Percentiles rank a stretch among this genome's conserved stretches.
phyloP scores from a whole-genome alignment of 2,329 filamentous ascomycete genomes.

The Helicocarpus griseus region DNA sequence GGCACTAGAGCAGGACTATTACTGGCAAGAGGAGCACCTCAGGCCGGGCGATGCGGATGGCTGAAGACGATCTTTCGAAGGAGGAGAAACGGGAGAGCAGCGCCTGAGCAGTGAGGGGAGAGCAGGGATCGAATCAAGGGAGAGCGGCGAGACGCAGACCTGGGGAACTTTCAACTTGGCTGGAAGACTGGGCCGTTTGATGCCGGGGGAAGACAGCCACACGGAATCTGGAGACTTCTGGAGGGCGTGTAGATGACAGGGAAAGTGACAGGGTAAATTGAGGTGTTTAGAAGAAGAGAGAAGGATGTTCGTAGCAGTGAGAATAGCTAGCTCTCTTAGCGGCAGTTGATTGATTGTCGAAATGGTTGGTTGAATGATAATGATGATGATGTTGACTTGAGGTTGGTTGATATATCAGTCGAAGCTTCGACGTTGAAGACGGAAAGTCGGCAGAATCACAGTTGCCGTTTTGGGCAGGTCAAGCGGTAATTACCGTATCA shows the following conservation, averaged over 20 bases:
- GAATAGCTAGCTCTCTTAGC: too few species aligned
- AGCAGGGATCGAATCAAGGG: not conserved
- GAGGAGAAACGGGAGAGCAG: too few species aligned
- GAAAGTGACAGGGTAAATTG: not conserved
- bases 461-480: not conserved
- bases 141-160: not conserved
- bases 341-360: too few species aligned
- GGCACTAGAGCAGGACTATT: not conserved
- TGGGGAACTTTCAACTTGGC: not conserved
- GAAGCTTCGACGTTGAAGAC: too few species aligned
- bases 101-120: too few species aligned
- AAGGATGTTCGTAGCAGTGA: too few species aligned
- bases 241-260: not conserved
- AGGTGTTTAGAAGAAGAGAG: not conserved
- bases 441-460: not conserved
- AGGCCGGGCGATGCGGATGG: too few species aligned
- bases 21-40: too few species aligned
- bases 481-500: not conserved
- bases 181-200: not conserved
- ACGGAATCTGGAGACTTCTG: not conserved
- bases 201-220: not conserved
- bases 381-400: not conserved
- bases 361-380: not conserved
- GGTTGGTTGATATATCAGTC: too few species aligned
- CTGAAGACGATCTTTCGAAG: too few species aligned